Conservation (phyloP, 805 yeast species). For the Saccharomycopsis oosterbeekiorum region DNA sequence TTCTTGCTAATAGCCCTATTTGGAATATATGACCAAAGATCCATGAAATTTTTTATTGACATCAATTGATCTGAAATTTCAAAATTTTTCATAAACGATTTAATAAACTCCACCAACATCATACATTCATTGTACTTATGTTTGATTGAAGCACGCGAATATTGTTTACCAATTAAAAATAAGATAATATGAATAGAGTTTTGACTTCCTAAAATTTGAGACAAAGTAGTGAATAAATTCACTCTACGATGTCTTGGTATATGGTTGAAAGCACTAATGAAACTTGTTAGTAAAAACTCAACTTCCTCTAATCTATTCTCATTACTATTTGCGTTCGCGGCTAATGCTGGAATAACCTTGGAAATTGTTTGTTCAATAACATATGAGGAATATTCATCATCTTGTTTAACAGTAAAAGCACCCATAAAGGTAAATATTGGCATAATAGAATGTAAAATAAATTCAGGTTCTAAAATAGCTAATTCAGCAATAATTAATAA, state of each 20-base stretch:
- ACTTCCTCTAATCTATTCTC: conserved; percentile 48
- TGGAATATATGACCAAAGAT: conserved; percentile 31
- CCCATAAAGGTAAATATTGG: conserved; percentile 99
- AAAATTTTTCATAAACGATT: conserved; percentile 61
- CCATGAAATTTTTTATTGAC: conserved; percentile 41
- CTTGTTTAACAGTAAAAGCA: conserved; percentile 92
- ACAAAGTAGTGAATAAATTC: conserved; percentile 66
- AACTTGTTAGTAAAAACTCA: conserved; percentile 78
- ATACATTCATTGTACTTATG: conserved; percentile 59
- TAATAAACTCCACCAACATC: conserved; percentile 60
- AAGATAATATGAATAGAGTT: conserved; percentile 62
- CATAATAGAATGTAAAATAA: conserved; percentile 92
- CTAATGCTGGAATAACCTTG: conserved; percentile 84
- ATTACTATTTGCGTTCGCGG: conserved; percentile 35
- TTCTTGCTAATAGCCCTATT: conserved; percentile 28
- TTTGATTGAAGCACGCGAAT: conserved; percentile 41
- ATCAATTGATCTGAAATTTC: conserved; percentile 55
- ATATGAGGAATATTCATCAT: conserved; percentile 87
- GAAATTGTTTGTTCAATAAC: conserved; percentile 88
- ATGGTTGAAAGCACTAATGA: conserved; percentile 90
- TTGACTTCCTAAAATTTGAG: conserved; percentile 61
- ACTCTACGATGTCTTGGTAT: conserved; percentile 96
- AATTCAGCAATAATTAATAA: conserved; percentile 77
- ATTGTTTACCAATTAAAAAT: conserved; percentile 75
- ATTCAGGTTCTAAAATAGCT: conserved; percentile 84